These are phyloP conservation scores for Cryoendolithus antarcticus DNA, from an alignment of 2,329 filamentous ascomycete species.

Conservation along the genomic window DNA sequence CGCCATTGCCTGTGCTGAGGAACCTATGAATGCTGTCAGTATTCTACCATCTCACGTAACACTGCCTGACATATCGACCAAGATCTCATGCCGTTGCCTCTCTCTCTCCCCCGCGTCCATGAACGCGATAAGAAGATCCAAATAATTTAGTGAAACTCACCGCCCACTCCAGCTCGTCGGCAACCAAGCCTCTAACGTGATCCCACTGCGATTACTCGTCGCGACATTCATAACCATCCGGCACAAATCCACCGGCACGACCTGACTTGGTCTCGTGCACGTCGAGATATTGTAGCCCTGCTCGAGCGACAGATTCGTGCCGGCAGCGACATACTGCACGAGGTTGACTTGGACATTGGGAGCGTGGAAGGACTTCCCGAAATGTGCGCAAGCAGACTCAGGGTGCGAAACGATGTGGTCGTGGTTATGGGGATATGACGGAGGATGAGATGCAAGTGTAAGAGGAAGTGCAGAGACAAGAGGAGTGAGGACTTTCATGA, in stretches of 20 bases:
- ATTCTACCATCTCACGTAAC: neutral
- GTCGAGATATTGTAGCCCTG: slow-evolving; percentile 25
- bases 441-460: too few species aligned
- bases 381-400: slow-evolving; percentile 10
- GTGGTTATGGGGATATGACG: too few species aligned
- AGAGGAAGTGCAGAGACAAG: too few species aligned
- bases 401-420: slow-evolving; percentile 6
- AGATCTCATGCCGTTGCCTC: too few species aligned
- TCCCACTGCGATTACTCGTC: slow-evolving; percentile 28
- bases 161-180: slow-evolving; percentile 23
- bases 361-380: slow-evolving; percentile 11
- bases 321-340: slow-evolving; percentile 14
- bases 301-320: slow-evolving; percentile 16
- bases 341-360: slow-evolving; percentile 17
- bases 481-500: too few species aligned
- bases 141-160: neutral
- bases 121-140: neutral
- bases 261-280: slow-evolving; percentile 23
- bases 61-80: too few species aligned
- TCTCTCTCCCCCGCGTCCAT: neutral
- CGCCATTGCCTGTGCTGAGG: slow-evolving; percentile 29
- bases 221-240: slow-evolving; percentile 29
- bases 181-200: slow-evolving; percentile 34
- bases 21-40: slow-evolving; percentile 13
- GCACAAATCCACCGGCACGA: slow-evolving; percentile 27